Conservation (phyloP, 768 basidiomycete species). For the Chiua virens region DNA sequence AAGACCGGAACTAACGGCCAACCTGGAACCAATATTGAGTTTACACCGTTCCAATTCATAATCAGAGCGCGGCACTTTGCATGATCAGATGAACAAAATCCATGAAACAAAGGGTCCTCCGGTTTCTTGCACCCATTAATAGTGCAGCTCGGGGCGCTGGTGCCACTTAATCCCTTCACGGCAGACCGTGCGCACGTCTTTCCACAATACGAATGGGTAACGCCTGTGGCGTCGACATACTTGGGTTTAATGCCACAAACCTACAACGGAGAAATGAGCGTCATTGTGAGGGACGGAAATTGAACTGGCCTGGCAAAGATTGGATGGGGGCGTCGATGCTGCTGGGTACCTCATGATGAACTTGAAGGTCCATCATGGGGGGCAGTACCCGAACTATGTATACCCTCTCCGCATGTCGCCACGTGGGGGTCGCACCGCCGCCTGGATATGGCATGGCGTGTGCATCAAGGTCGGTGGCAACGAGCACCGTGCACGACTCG, state of each 20-base stretch:
- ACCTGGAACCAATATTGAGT: slow-evolving; percentile 33
- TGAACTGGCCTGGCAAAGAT: slow-evolving; percentile 28
- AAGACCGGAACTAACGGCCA: slow-evolving; percentile 50
- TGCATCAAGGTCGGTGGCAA: slow-evolving; percentile 4
- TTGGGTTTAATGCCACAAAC: slow-evolving; percentile 60
- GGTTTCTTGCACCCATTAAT: slow-evolving; percentile 54
- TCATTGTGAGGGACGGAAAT: slow-evolving; percentile 6
- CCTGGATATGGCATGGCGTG: slow-evolving; percentile 3
- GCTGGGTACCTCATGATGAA: slow-evolving; percentile 3
- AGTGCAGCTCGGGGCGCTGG: slow-evolving; percentile 39
- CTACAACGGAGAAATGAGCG: slow-evolving; percentile 34
- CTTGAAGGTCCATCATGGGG: slow-evolving; percentile 1
- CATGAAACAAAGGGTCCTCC: slow-evolving; percentile 47
- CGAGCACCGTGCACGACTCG: slow-evolving; percentile 12
- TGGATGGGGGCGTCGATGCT: slow-evolving; percentile 18
- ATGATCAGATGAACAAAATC: slow-evolving; percentile 61
- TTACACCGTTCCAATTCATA: slow-evolving; percentile 3
- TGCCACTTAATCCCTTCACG: slow-evolving; percentile 32
- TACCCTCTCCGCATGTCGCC: slow-evolving; percentile 13
- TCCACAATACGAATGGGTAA: slow-evolving; percentile 59
- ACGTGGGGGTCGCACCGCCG: slow-evolving; percentile 26
- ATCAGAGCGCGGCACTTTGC: slow-evolving; percentile 43
- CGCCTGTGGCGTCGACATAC: slow-evolving; percentile 57
- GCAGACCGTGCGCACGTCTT: slow-evolving; percentile 54
- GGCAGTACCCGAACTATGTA: slow-evolving; percentile 19